phyloP scores from a whole-genome alignment of 2,329 filamentous ascomycete genomes.

The Acarospora socialis region DNA sequence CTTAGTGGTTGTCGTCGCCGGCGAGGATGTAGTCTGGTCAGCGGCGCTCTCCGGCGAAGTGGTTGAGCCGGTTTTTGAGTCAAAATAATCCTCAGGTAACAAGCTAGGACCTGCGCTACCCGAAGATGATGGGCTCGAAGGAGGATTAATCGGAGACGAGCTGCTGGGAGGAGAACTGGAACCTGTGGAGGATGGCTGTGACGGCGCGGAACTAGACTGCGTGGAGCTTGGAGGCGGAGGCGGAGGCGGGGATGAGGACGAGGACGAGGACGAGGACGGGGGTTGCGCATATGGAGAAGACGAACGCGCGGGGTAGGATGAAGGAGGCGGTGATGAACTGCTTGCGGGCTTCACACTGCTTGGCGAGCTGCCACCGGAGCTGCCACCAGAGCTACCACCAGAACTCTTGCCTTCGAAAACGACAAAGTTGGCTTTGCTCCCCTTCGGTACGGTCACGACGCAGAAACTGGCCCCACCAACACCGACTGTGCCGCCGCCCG shows the following conservation, averaged over 20 bases:
- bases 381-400: constrained; percentile 24
- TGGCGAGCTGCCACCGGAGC: not conserved
- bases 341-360: not conserved
- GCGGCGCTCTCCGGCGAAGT: too few species aligned
- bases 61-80: too few species aligned
- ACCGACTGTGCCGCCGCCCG: constrained; percentile 42
- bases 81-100: too few species aligned
- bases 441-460: constrained; percentile 59
- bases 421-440: constrained; percentile 52
- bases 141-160: too few species aligned
- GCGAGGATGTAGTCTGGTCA: too few species aligned
- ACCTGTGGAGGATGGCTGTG: too few species aligned
- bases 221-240: constrained; percentile 1
- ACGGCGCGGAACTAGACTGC: not conserved
- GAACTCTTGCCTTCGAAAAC: constrained; percentile 33
- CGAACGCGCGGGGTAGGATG: not conserved
- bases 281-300: constrained; percentile 7
- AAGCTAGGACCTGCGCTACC: too few species aligned
- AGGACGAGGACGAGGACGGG: constrained; percentile 6
- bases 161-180: too few species aligned
- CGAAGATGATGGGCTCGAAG: too few species aligned
- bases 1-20: too few species aligned
- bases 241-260: constrained; percentile 4
- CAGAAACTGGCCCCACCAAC: constrained; percentile 59
- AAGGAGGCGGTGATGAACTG: not conserved